Base-by-base conservation (phyloP, 2,329 filamentous ascomycete species). In the Fusarium guadeloupense region DNA sequence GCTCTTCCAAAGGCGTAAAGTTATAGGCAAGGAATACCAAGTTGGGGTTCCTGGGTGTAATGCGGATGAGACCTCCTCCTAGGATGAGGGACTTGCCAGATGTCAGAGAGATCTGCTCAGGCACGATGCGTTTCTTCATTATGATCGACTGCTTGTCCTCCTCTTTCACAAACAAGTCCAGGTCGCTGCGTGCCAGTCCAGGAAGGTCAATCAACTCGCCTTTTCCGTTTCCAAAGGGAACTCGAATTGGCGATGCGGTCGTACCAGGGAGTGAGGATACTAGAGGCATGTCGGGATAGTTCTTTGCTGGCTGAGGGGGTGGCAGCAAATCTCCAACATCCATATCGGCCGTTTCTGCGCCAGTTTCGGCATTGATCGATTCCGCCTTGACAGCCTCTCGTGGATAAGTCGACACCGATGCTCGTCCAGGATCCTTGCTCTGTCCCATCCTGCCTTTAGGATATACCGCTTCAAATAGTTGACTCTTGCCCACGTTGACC, bases 401-500 rank as follows among this genome's bases (percentile, higher is more conserved):
- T 6, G 64, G 44, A 46, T 64, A 63, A 14, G 60, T 60, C 17
- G 62, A 52, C 19, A 64, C 62, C 5, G 53, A 60, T 14, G 56
- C 38, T 10, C 45, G 42, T 8, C 45, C 47, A 3, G 42, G 47
- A 25, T 56, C 46, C 25, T 59, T 68, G 6, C 37, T 42, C 10
- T 69, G 64, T 54, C 76, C 80, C 77, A 81, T 83, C 30, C 81
- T 82, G 21, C 87, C 88, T 80, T 90, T 94, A 5, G 96, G 94
- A 69, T 93, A 97, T 8, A 97, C 87, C 5, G 88, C 85, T 67
- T 95, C 89, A 58, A 98, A 96, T 3, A 99, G 83, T 71, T 90
- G 89, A 68, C 94, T 98, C 77, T 99, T 99, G 20, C 95, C 96
- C 3, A 98, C 96, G 71, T 99, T 99, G 61, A 93, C 92, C 75